Base-by-base conservation (phyloP, 1,284 basidiomycete species). In the Cutaneotrichosporon dermatis region DNA sequence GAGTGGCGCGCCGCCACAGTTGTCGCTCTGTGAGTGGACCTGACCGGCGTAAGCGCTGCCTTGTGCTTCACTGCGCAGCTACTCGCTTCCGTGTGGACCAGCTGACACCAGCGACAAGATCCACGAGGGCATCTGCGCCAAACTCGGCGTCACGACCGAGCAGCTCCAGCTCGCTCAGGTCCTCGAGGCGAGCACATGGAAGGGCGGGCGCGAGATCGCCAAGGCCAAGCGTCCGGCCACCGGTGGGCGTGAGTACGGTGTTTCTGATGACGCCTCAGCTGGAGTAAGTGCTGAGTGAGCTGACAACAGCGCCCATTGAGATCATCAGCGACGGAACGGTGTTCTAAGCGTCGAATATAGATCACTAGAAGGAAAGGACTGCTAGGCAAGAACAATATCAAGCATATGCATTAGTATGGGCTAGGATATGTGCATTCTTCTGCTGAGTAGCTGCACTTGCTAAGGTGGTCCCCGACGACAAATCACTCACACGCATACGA, bases 1-100 rank as follows among this genome's bases (percentile, higher is more conserved):
- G 94, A 98, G 79, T 96, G 94, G 93, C 82, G 95, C 55, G 92
- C 93, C 0, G 83, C 96, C 82, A 97, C 94, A 0, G 89, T 98
- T 41, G 88, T 96, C 61, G 85, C 88, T 70, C 82, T 98, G 90
- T 92, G 69, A 68, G 87, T 25, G 25, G 25, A 25, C 2, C 25
- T 25, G 25, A 3, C 25, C 3, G 3, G 3, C 25, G 3, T 25
- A 25, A 25, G 25, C 25, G 25, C 25, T 25, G 25, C 25, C 25
- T 25, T 25, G 25, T 25, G 25, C 25, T 25, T 3, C 25, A n/a
- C 25, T 25, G 2, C 25, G 25, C 25, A 25, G 25, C 25, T n/a
- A n/a, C n/a, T n/a, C n/a, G n/a, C 25, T 25, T 25, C 25, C 25
- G n/a, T 25, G 25, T 2, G 3, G n/a, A 6, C 13, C 13, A 36